A percentile compares a stretch with the other conserved stretches of the same genome.
Conservation (phyloP, 768 basidiomycete genomes). For the Phlebiopsis flavidoalba region DNA sequence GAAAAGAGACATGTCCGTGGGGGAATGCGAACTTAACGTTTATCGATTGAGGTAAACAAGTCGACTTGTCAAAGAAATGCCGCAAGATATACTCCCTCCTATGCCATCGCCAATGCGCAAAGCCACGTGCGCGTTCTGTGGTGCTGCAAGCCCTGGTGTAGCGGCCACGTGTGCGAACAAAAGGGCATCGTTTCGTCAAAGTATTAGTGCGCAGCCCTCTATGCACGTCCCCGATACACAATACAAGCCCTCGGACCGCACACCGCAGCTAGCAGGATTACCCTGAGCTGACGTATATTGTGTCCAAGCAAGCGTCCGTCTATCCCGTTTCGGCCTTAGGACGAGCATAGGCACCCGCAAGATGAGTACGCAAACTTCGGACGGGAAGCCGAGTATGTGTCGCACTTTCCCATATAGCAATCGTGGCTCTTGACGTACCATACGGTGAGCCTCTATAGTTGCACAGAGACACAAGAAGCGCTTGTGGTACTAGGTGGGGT, state of each 20-base stretch:
- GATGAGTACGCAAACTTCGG: conserved; percentile 76
- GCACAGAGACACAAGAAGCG: conserved; percentile 78
- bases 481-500: conserved; percentile 84
- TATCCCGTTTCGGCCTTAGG: conserved; percentile 69
- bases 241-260: conserved; percentile 38
- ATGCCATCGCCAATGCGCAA: conserved; percentile 18
- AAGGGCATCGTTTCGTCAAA: conserved; percentile 11
- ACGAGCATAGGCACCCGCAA: conserved; percentile 70
- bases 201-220: conserved; percentile 18
- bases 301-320: conserved; percentile 61
- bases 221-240: conserved; percentile 18
- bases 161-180: conserved; percentile 28
- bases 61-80: not conserved
- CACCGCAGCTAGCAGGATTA: conserved; percentile 72
- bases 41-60: not conserved
- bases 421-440: conserved; percentile 7
- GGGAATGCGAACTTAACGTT: not conserved
- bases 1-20: not conserved
- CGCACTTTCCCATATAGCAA: not conserved
- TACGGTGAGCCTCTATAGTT: conserved; percentile 42
- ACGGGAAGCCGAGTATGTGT: conserved; percentile 67
- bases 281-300: conserved; percentile 62
- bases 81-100: conserved; percentile 3
- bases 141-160: conserved; percentile 38
- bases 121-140: conserved; percentile 35